Evolutionary conservation across 164 flowering plant species (phyloP).

Genomic region (Umbellularia californica): DNA sequence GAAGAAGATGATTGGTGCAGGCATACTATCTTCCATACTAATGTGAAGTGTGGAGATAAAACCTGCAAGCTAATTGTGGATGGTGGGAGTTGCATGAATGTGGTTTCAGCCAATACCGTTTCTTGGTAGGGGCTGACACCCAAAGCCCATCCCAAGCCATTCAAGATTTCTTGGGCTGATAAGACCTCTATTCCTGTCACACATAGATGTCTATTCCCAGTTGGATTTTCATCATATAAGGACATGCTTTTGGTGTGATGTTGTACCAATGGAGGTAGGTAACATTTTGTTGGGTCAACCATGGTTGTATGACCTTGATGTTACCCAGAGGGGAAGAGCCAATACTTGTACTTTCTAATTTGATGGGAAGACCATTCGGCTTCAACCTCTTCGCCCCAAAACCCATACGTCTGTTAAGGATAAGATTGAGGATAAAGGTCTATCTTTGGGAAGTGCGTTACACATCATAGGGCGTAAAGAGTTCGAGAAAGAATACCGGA

Average conservation of each 20-base stretch:
- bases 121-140: neutral
- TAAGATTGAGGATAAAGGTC: neutral
- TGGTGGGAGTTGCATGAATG: neutral
- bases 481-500: neutral
- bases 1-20: neutral
- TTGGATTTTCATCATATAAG: neutral
- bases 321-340: neutral
- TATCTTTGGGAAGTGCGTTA: neutral
- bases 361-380: neutral
- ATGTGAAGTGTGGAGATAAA: neutral
- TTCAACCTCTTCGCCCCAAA: neutral
- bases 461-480: neutral
- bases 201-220: neutral
- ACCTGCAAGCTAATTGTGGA: neutral
- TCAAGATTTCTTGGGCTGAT: neutral
- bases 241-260: neutral
- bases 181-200: neutral
- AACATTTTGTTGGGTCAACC: neutral
- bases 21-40: neutral
- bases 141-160: neutral
- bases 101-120: neutral
- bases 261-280: neutral
- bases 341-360: neutral
- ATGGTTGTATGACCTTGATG: neutral
- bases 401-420: neutral